A percentile compares a stretch with the other conserved stretches of the same genome.
phyloP scores from a whole-genome alignment of 305 asterid genomes.

The Solanum hybrid region DNA sequence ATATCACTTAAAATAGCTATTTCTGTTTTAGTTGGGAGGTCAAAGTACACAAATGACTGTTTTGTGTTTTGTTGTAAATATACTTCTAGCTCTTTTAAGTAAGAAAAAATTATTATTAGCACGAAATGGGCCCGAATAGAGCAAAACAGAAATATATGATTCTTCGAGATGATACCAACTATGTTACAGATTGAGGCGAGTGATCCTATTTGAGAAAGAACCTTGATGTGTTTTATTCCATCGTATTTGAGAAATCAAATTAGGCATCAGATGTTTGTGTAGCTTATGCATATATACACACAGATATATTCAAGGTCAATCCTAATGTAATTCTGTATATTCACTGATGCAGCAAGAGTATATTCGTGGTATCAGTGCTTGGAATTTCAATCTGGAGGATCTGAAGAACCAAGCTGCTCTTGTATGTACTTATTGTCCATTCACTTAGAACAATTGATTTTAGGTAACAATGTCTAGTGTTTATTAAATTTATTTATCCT shows the following conservation, averaged over 20 bases:
- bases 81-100: neutral
- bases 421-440: slow-evolving; percentile 35
- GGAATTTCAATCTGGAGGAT: slow-evolving; percentile 95
- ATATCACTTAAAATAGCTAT: neutral
- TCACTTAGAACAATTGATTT: slow-evolving; percentile 11
- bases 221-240: neutral
- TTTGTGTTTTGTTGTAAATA: neutral
- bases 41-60: neutral
- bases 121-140: neutral
- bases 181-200: neutral
- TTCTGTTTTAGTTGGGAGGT: neutral
- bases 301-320: neutral
- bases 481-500: slow-evolving; percentile 4
- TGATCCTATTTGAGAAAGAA: neutral
- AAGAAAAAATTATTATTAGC: neutral
- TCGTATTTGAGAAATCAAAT: neutral
- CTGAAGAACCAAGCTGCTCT: slow-evolving; percentile 91
- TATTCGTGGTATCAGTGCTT: slow-evolving; percentile 92
- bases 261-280: neutral
- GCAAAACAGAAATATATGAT: neutral
- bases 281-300: neutral
- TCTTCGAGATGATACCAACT: neutral
- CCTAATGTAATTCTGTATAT: slow-evolving; percentile 9
- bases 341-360: slow-evolving; percentile 76
- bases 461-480: neutral